Percentiles rank a stretch among this genome's conserved stretches.
Evolutionary conservation across 1,284 basidiomycete species (phyloP).

Genomic region (Sporisorium exsertum): DNA sequence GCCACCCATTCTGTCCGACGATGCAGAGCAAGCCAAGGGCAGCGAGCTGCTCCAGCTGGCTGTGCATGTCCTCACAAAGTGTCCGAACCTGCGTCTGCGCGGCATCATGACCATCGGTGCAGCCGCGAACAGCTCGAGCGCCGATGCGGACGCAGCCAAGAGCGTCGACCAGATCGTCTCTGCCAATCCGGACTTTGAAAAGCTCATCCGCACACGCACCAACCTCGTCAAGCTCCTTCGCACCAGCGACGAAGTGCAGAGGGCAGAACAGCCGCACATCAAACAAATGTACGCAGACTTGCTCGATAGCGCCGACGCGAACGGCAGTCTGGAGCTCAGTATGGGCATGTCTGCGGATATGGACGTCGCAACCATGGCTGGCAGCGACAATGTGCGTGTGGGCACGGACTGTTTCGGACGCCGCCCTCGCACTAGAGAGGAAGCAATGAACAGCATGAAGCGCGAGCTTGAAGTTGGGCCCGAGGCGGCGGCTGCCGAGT

Average conservation of each 20-base stretch:
- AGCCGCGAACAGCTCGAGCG: conserved; percentile 60
- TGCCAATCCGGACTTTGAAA: conserved; percentile 85
- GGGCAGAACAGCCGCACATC: conserved; percentile 24
- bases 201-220: conserved; percentile 77
- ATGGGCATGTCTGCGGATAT: conserved; percentile 99
- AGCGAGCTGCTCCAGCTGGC: conserved; percentile 76
- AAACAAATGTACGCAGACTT: conserved; percentile 41
- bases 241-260: conserved; percentile 15
- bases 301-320: conserved; percentile 59
- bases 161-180: conserved; percentile 72
- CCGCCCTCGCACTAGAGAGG: conserved; percentile 59
- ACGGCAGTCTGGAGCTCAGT: conserved; percentile 80
- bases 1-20: conserved; percentile 72
- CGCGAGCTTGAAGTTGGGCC: conserved; percentile 52
- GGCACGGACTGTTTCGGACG: conserved; percentile 90
- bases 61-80: conserved; percentile 77
- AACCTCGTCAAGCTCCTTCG: conserved; percentile 72
- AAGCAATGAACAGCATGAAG: conserved; percentile 60
- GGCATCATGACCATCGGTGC: conserved; percentile 98
- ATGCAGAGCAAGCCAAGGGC: conserved; percentile 47
- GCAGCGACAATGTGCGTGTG: conserved; percentile 88
- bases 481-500: conserved; percentile 37
- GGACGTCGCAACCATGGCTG: conserved; percentile 83
- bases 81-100: conserved; percentile 80
- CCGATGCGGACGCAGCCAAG: conserved; percentile 75